Percentiles rank a stretch among this genome's conserved stretches.
Conservation (phyloP, 1,139 yeast genomes). For the Taphrina confusa region DNA sequence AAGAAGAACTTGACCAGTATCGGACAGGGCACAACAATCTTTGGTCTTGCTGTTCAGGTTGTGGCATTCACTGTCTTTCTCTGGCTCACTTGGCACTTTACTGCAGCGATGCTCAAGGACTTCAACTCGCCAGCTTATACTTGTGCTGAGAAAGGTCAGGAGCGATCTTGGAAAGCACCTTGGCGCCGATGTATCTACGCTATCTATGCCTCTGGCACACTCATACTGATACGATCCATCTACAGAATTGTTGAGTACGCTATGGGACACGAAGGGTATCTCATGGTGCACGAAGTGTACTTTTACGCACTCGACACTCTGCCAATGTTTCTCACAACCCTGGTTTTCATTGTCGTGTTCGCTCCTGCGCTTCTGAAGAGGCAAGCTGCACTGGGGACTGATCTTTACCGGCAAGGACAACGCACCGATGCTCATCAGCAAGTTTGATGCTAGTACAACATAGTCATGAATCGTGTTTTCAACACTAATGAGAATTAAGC, state of each 20-base stretch:
- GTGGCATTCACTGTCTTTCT: slow-evolving; percentile 48
- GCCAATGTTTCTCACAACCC: slow-evolving; percentile 53
- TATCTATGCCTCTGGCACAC: slow-evolving; percentile 52
- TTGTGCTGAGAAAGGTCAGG: slow-evolving; percentile 8
- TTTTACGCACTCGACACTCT: slow-evolving; percentile 76
- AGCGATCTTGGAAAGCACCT: background rate
- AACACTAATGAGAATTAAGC: too few species aligned
- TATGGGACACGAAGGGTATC: slow-evolving; percentile 73
- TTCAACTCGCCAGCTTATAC: background rate
- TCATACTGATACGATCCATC: slow-evolving; percentile 69
- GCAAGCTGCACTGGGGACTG: background rate
- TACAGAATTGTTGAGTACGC: slow-evolving; percentile 79
- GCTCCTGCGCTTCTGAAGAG: slow-evolving; percentile 6
- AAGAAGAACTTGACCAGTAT: background rate
- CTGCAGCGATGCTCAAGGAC: slow-evolving; percentile 37
- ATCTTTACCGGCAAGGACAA: too few species aligned
- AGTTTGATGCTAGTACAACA: too few species aligned
- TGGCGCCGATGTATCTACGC: slow-evolving; percentile 35
- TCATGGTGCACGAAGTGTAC: slow-evolving; percentile 70
- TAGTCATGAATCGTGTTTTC: too few species aligned
- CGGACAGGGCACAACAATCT: slow-evolving; percentile 42
- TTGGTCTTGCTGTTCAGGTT: slow-evolving; percentile 48
- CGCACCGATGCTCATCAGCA: too few species aligned
- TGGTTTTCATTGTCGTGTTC: background rate
- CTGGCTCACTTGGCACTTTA: slow-evolving; percentile 38